These are phyloP conservation scores for Dictyostelium intermedium DNA, from an alignment of 78 protist genomes.

Conservation along the genomic window DNA sequence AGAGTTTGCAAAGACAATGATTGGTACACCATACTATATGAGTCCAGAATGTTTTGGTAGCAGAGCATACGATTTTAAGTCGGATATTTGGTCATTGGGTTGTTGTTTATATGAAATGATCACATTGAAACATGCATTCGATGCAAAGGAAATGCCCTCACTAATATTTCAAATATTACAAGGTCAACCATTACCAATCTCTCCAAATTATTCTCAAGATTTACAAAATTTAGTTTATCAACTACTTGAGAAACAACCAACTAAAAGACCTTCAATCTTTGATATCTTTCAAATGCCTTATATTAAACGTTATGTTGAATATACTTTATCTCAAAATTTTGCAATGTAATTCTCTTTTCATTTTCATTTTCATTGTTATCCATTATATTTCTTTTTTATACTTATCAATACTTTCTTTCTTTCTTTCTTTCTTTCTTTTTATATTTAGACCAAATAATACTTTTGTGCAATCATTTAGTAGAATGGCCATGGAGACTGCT, in stretches of 20 bases:
- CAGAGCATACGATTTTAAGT: constrained; percentile 63
- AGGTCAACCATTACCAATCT: constrained; percentile 63
- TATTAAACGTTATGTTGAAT: constrained; percentile 14
- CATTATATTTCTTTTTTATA: no score
- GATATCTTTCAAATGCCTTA: constrained; percentile 69
- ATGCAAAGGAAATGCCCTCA: constrained; percentile 78
- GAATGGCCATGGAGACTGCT: not conserved
- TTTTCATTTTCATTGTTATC: no score
- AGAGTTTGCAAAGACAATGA: constrained; percentile 59
- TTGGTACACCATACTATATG: constrained; percentile 78
- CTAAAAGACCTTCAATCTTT: constrained; percentile 39
- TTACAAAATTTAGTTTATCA: constrained; percentile 31
- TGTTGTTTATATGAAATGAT: constrained; percentile 84
- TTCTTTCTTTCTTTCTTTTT: no score
- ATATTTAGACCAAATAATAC: not conserved
- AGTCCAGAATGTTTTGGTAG: constrained; percentile 74
- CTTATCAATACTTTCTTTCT: no score
- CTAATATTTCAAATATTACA: constrained; percentile 69
- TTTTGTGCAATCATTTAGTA: not conserved
- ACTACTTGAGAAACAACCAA: constrained; percentile 39
- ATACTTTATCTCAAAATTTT: constrained; percentile 26
- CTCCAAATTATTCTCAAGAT: constrained; percentile 17
- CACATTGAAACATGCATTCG: constrained; percentile 84
- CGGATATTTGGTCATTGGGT: constrained; percentile 79
- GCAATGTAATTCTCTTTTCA: not conserved